phyloP scores from a whole-genome alignment of 768 basidiomycete species.

The Tulasnella sp. region DNA sequence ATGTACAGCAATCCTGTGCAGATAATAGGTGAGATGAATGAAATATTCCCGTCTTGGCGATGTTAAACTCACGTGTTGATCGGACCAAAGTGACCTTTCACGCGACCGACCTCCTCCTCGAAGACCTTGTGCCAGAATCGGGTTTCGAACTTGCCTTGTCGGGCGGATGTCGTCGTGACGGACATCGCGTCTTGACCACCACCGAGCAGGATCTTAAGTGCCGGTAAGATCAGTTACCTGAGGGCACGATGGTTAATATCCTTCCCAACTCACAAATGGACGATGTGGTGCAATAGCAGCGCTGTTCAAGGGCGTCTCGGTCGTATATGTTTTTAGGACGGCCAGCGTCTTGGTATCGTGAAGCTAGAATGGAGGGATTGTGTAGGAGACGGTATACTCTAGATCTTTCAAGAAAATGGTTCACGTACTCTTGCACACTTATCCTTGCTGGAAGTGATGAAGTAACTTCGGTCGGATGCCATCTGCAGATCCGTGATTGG shows the following conservation, averaged over 20 bases:
- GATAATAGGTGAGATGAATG: not conserved
- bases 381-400: not conserved
- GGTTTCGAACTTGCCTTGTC: constrained; percentile 97
- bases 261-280: constrained; percentile 63
- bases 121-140: constrained; percentile 97
- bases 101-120: constrained; percentile 93
- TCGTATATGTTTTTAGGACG: constrained; percentile 86
- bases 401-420: not conserved
- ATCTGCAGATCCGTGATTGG: constrained; percentile 88
- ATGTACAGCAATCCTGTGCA: constrained; percentile 75
- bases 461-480: constrained; percentile 82
- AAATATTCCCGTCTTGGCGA: not conserved
- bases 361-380: constrained; percentile 37
- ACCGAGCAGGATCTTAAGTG: constrained; percentile 66
- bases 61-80: constrained; percentile 73
- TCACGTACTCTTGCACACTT: constrained; percentile 78
- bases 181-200: constrained; percentile 98
- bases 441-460: constrained; percentile 93
- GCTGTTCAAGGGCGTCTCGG: constrained; percentile 92
- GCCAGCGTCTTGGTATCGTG: constrained; percentile 82
- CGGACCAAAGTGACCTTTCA: constrained; percentile 95
- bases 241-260: not conserved
- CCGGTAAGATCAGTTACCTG: not conserved
- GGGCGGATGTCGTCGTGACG: constrained; percentile 86
- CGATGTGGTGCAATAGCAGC: constrained; percentile 74